Conservation (phyloP, 2,329 filamentous ascomycete species). For the Penicillium olsonii region DNA sequence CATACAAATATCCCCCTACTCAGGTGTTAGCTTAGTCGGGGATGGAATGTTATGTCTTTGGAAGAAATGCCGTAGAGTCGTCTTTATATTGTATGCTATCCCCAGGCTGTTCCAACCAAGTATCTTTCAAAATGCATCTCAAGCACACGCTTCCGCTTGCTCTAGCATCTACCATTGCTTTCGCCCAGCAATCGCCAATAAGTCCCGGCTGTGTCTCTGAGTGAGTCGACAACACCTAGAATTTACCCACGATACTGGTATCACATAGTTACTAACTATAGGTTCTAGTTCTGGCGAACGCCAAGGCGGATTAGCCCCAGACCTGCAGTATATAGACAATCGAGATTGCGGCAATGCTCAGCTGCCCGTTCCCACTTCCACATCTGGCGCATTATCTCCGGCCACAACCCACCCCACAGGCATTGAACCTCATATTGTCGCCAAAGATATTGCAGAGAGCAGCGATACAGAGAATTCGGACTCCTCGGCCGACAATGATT, state of each 20-base stretch:
- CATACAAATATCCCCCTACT: too few species aligned
- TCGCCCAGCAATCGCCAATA: neutral
- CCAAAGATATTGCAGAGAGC: neutral
- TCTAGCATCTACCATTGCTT: neutral
- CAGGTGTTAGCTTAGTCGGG: neutral
- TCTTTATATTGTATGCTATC: too few species aligned
- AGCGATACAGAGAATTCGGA: neutral
- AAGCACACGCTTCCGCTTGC: neutral
- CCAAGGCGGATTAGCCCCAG: neutral
- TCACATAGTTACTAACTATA: too few species aligned
- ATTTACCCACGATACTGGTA: too few species aligned
- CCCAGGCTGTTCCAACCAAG: too few species aligned
- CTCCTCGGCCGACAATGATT: neutral
- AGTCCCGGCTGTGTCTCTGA: neutral
- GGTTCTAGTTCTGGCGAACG: too few species aligned
- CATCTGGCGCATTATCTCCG: too few species aligned
- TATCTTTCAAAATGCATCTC: neutral
- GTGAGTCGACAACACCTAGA: neutral
- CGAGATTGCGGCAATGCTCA: neutral
- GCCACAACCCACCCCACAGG: neutral
- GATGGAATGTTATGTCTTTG: slow-evolving; percentile 9
- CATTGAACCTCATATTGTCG: too few species aligned
- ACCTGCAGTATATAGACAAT: neutral
- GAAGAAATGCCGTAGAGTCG: neutral
- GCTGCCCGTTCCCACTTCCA: too few species aligned